Evolutionary conservation across 2,329 filamentous ascomycete genomes (phyloP), one percentile per base, ranked within the genome.

Genomic region (Fusarium domesticum): DNA sequence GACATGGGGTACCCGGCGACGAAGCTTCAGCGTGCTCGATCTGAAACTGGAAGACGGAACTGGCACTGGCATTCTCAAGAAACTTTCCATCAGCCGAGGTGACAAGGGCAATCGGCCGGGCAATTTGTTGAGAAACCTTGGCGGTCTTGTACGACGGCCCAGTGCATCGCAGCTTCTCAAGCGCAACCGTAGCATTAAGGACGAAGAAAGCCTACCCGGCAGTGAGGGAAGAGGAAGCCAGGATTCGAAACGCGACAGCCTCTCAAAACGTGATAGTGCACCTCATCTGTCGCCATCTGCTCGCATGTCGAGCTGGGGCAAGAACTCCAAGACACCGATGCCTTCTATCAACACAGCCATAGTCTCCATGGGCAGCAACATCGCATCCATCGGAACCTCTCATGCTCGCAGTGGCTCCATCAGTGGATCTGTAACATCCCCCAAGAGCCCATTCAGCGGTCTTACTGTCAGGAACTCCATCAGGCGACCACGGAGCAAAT

Each of bases 1-100:
- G 15, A 89, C 85, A 0, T 83, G 85, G 74, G 85, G 85, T 14
- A 89, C 85, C 2, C 76, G 80, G 6, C 77, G 83, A 33, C 77
- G 78, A 45, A 85, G 84, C 61, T 70, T 85, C 37, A 82, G 76
- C 53, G 56, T 75, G 43, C 51, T 71, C 5, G 83, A 87, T 44
- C 67, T 81, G 19, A 81, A 71, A 17, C 52, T 64, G 11, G 62
- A 84, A 35, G 78, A 75, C 30, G 80, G 75, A 15, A 68, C 84
- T 34, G 73, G 72, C 7, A 77, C 76, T 42, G 80, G 82, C 18
- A 73, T 87, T 31, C 64, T 86, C 32, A 87, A 84, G 58, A 82
- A 79, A 61, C 68, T 80, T 34, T 79, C 76, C 6, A 70, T 84
- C 51, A 75, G 71, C 57, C 67, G 74, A 38, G 69, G 70, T n/a